A percentile compares a stretch with the other conserved stretches of the same genome.
These are phyloP conservation scores for Bryoerythrophyllum caledonicum DNA, from an alignment of 225 moss, liverwort and hornwort species.

Conservation along the genomic window DNA sequence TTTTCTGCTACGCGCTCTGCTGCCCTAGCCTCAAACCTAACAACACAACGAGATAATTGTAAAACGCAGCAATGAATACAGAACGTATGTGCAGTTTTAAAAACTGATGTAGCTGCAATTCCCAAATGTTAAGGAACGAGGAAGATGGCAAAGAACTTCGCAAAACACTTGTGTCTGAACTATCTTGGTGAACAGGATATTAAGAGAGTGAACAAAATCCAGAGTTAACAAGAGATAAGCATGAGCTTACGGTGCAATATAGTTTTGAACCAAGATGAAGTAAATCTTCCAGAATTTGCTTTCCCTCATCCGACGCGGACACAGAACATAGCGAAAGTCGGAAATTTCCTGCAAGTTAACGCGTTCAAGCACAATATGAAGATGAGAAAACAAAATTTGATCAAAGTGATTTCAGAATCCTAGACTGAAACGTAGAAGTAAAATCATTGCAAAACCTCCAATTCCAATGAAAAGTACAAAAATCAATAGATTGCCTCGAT, in stretches of 20 bases:
- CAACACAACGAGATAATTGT: neutral
- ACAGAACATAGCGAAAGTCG: slow-evolving; percentile 91
- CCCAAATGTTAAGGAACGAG: neutral
- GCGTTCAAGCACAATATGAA: neutral
- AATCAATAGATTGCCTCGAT: neutral
- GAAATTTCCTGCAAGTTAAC: slow-evolving; percentile 76
- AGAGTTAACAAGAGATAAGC: neutral
- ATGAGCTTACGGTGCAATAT: slow-evolving; percentile 66
- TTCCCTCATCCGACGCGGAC: slow-evolving; percentile 99
- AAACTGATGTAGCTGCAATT: neutral
- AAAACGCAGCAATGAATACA: neutral
- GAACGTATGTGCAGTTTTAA: neutral
- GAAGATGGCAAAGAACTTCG: neutral
- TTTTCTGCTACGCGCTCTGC: slow-evolving; percentile 56
- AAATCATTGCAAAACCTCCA: neutral
- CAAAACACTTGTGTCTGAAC: neutral
- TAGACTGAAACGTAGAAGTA: neutral
- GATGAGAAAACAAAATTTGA: neutral
- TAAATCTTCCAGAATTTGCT: slow-evolving; percentile 90
- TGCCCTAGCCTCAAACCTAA: slow-evolving; percentile 63
- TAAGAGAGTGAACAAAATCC: neutral
- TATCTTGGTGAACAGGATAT: neutral
- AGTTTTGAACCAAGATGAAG: slow-evolving; percentile 78
- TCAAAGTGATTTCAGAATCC: neutral
- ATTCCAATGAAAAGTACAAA: neutral